These are phyloP conservation scores for Lasiodiplodia theobromae DNA, from an alignment of 2,329 filamentous ascomycete genomes.

Conservation along the genomic window DNA sequence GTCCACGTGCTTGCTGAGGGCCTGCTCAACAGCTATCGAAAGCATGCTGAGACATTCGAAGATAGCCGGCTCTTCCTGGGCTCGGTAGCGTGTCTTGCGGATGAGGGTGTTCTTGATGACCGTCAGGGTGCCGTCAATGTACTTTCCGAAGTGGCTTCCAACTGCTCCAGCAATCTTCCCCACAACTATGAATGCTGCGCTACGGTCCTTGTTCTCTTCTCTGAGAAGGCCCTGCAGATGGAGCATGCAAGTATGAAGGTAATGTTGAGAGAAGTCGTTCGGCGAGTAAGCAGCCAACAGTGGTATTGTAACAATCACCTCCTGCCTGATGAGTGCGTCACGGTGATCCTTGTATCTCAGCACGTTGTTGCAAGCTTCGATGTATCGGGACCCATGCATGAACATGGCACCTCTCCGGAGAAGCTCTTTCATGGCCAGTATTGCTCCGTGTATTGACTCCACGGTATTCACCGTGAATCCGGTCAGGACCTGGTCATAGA, in stretches of 20 bases:
- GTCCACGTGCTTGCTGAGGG: conserved; percentile 98
- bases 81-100: conserved; percentile 70
- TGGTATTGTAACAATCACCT: conserved; percentile 89
- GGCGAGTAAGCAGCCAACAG: conserved; percentile 93
- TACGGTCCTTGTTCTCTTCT: conserved; percentile 85
- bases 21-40: conserved; percentile 92
- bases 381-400: conserved; percentile 90
- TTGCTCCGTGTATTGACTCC: conserved; percentile 91
- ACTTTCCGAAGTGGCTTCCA: conserved; percentile 91
- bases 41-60: conserved; percentile 98
- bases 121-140: conserved; percentile 90
- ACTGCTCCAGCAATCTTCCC: conserved; percentile 96
- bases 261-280: conserved; percentile 83
- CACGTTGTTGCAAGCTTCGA: conserved; percentile 90
- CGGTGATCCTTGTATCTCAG: conserved; percentile 92
- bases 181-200: conserved; percentile 93
- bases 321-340: conserved; percentile 84
- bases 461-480: conserved; percentile 80
- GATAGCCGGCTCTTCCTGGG: conserved; percentile 72
- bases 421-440: conserved; percentile 90
- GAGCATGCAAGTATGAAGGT: conserved; percentile 96
- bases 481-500: conserved; percentile 82
- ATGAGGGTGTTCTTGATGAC: conserved; percentile 92
- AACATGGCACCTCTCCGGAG: conserved; percentile 97
- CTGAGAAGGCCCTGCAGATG: conserved; percentile 93